Conservation (phyloP, 441 rosid genomes). For the Arabidopsis hybrid region DNA sequence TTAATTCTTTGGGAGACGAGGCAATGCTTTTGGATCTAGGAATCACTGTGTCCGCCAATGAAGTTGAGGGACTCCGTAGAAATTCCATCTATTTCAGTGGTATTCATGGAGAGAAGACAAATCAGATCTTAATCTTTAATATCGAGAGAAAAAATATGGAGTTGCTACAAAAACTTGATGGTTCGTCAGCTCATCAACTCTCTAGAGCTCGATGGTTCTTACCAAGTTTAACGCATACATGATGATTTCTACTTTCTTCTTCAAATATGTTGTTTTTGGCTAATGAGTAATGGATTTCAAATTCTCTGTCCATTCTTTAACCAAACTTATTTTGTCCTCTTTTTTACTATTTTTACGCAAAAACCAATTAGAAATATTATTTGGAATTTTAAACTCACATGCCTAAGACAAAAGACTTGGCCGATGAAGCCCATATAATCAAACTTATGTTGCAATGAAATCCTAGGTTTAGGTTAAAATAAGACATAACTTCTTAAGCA, state of each 20-base stretch:
- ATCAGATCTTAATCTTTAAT: background rate
- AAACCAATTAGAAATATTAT: too few species aligned
- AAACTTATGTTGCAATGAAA: too few species aligned
- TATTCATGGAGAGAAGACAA: background rate
- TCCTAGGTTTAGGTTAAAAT: too few species aligned
- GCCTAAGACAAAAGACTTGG: too few species aligned
- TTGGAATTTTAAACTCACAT: too few species aligned
- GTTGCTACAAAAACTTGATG: background rate
- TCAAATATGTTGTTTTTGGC: background rate
- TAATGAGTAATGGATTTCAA: too few species aligned
- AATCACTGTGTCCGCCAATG: background rate
- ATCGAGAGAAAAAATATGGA: background rate
- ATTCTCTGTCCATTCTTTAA: too few species aligned
- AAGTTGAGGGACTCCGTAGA: background rate
- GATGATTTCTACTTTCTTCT: background rate
- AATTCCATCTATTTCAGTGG: background rate
- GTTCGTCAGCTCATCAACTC: background rate
- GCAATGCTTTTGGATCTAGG: conserved; percentile 21
- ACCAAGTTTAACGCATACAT: background rate
- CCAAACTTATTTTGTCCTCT: too few species aligned
- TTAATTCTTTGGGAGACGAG: conserved; percentile 1
- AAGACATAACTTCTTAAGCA: too few species aligned
- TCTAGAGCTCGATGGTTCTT: conserved; percentile 6
- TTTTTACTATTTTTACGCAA: too few species aligned
- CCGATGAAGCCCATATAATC: too few species aligned